Evolutionary conservation across 192 early-diverging fungal genomes (phyloP).

Genomic region (Rhizophagus sp.): DNA sequence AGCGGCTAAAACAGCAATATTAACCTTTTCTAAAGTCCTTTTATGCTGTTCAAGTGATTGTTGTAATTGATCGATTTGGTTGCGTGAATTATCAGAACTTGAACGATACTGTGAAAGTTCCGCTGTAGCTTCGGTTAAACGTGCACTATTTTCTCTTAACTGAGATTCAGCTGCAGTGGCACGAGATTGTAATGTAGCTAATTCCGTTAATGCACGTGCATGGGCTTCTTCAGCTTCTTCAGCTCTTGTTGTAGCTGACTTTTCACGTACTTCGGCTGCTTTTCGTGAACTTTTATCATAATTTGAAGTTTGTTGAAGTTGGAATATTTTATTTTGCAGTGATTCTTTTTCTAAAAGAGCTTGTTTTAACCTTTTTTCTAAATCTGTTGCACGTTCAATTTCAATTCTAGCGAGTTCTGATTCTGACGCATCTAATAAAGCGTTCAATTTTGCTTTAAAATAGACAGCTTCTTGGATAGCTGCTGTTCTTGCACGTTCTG

Average conservation of each 20-base stretch:
- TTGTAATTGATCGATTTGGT: slow-evolving; percentile 36
- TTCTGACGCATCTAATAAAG: slow-evolving; percentile 42
- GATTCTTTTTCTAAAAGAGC: slow-evolving; percentile 45
- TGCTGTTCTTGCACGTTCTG: slow-evolving; percentile 49
- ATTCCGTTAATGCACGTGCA: slow-evolving; percentile 44
- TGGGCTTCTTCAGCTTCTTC: slow-evolving; percentile 57
- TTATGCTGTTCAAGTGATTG: slow-evolving; percentile 48
- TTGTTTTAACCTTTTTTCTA: slow-evolving; percentile 45
- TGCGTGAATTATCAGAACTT: slow-evolving; percentile 31
- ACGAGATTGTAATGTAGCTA: slow-evolving; percentile 44
- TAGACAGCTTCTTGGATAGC: slow-evolving; percentile 60
- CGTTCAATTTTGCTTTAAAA: slow-evolving; percentile 51
- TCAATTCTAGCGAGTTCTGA: slow-evolving; percentile 43
- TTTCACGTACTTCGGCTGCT: slow-evolving; percentile 49
- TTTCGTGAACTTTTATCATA: slow-evolving; percentile 46
- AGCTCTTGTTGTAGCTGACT: slow-evolving; percentile 44
- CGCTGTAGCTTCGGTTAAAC: slow-evolving; percentile 36
- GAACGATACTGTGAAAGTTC: slow-evolving; percentile 42
- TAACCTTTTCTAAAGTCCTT: slow-evolving; percentile 45
- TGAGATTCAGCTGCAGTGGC: slow-evolving; percentile 45
- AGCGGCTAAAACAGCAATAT: slow-evolving; percentile 38
- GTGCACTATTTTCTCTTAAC: slow-evolving; percentile 38
- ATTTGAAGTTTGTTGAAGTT: slow-evolving; percentile 48
- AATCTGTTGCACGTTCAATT: slow-evolving; percentile 39
- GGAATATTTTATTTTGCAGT: slow-evolving; percentile 38